Evolutionary conservation across 768 basidiomycete genomes (phyloP).

Genomic region (Cubamyces lactineus): DNA sequence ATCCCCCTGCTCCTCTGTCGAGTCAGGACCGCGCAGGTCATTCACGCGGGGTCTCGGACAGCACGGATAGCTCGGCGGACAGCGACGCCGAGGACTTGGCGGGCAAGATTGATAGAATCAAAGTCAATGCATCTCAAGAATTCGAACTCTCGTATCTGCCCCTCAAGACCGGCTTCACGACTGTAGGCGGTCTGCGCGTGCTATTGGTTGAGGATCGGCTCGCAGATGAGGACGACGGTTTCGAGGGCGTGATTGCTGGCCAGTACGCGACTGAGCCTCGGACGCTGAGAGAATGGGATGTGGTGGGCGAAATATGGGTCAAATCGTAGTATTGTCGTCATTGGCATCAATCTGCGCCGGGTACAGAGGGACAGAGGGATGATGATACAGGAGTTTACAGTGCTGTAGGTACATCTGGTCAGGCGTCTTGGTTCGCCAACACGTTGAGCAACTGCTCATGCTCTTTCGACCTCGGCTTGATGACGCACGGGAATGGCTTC

Average conservation of each 20-base stretch:
- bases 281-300: slow-evolving; percentile 70
- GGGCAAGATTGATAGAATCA: slow-evolving; percentile 26
- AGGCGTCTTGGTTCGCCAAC: slow-evolving; percentile 6
- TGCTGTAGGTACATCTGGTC: neutral
- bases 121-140: slow-evolving; percentile 49
- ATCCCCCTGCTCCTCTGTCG: neutral
- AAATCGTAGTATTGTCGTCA: slow-evolving; percentile 27
- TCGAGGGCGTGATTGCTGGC: slow-evolving; percentile 27
- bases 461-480: slow-evolving; percentile 30
- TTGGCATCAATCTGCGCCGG: neutral
- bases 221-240: slow-evolving; percentile 38
- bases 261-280: slow-evolving; percentile 42
- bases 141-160: slow-evolving; percentile 70
- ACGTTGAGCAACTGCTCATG: slow-evolving; percentile 17
- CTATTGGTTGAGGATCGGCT: slow-evolving; percentile 62
- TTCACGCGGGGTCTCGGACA: slow-evolving; percentile 25
- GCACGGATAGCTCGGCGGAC: slow-evolving; percentile 30
- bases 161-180: slow-evolving; percentile 58
- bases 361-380: neutral
- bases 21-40: slow-evolving; percentile 3
- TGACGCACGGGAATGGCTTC: slow-evolving; percentile 30
- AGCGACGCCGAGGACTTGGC: slow-evolving; percentile 25
- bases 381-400: neutral
- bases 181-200: slow-evolving; percentile 73
- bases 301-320: slow-evolving; percentile 75